These are phyloP conservation scores for Candida adriatica DNA, from an alignment of 805 yeast genomes.

Conservation along the genomic window DNA sequence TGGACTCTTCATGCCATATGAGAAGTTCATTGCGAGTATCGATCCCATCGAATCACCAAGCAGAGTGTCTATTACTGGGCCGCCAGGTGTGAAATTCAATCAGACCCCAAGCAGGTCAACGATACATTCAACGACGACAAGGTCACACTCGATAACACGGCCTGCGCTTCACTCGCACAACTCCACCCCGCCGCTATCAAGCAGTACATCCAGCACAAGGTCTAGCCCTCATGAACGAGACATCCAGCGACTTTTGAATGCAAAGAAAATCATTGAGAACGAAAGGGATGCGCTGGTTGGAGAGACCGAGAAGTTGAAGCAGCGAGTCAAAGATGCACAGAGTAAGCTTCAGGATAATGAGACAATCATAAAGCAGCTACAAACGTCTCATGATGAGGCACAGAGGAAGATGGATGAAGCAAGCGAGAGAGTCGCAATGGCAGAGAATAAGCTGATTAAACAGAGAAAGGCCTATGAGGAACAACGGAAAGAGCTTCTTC, in stretches of 20 bases:
- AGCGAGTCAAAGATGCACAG: constrained; percentile 6
- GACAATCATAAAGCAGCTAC: constrained; percentile 9
- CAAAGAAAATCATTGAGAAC: constrained; percentile 15
- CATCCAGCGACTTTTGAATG: constrained; percentile 13
- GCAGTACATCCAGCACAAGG: constrained; percentile 1
- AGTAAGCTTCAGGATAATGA: constrained; percentile 25
- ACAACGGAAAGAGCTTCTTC: constrained; percentile 54
- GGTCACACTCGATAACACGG: constrained; percentile 9
- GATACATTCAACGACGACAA: constrained; percentile 2
- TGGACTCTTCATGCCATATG: constrained; percentile 69
- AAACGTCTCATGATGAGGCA: constrained; percentile 7
- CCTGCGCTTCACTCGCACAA: not conserved
- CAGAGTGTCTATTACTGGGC: constrained; percentile 5
- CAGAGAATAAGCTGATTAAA: constrained; percentile 39
- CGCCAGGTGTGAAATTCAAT: constrained; percentile 9
- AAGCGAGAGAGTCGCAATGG: constrained; percentile 8
- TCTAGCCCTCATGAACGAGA: constrained; percentile 14
- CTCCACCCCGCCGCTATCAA: not conserved
- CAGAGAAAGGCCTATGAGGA: constrained; percentile 42
- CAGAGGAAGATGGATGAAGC: constrained; percentile 10
- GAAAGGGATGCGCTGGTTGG: constrained; percentile 36
- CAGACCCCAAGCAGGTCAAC: constrained; percentile 15
- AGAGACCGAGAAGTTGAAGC: constrained; percentile 8
- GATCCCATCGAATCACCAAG: constrained; percentile 16
- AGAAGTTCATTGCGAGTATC: constrained; percentile 25